Evolutionary conservation across 1,284 basidiomycete species (phyloP).

Genomic region (Malassezia pachydermatis): DNA sequence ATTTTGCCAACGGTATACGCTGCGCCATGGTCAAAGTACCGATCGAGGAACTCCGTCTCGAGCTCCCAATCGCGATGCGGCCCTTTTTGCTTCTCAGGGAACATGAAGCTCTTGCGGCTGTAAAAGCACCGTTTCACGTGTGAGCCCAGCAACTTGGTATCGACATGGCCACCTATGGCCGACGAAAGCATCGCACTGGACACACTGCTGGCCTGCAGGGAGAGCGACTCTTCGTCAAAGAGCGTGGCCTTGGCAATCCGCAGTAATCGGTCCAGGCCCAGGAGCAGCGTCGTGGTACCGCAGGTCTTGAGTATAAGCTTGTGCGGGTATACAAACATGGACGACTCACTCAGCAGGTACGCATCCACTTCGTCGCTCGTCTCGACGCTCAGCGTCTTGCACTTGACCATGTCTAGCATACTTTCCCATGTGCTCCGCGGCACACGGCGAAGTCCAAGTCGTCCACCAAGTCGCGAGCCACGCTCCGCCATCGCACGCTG

Average conservation of each 20-base stretch:
- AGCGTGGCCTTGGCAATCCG: slow-evolving; percentile 73
- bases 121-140: slow-evolving; percentile 59
- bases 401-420: slow-evolving; percentile 93
- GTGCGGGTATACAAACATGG: slow-evolving; percentile 89
- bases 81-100: slow-evolving; percentile 86
- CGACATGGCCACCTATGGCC: slow-evolving; percentile 7
- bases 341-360: slow-evolving; percentile 94
- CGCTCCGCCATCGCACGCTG: slow-evolving; percentile 23
- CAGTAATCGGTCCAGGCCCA: slow-evolving; percentile 55
- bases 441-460: slow-evolving; percentile 65
- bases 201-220: slow-evolving; percentile 51
- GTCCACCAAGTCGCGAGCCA: slow-evolving; percentile 20
- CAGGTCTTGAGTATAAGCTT: slow-evolving; percentile 97
- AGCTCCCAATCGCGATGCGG: slow-evolving; percentile 90
- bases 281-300: slow-evolving; percentile 91
- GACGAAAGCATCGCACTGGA: slow-evolving; percentile 13
- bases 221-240: slow-evolving; percentile 51
- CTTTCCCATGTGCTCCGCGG: slow-evolving; percentile 76
- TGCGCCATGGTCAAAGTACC: slow-evolving; percentile 67
- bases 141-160: slow-evolving; percentile 22
- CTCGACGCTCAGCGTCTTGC: slow-evolving; percentile 85
- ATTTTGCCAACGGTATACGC: slow-evolving; percentile 96
- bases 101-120: slow-evolving; percentile 98
- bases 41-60: slow-evolving; percentile 83
- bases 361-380: slow-evolving; percentile 82